Evolutionary conservation across 1,284 basidiomycete genomes (phyloP).

Genomic region (Schizophyllum amplum): DNA sequence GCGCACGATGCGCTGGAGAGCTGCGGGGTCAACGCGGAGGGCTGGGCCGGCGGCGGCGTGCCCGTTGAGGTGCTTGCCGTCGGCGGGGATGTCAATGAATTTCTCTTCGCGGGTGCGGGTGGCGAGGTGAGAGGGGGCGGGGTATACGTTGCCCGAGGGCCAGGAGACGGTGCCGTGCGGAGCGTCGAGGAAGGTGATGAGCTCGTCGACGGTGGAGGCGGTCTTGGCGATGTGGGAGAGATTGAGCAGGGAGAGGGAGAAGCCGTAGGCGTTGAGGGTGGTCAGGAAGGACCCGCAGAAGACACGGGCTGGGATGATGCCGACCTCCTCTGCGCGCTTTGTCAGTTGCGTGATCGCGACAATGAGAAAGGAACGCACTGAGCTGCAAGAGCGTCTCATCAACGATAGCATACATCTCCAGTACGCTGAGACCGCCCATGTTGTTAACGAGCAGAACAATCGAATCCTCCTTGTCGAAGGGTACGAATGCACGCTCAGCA

Average conservation of each 20-base stretch:
- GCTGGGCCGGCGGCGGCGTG: not conserved
- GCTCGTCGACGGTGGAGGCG: slow-evolving; percentile 8
- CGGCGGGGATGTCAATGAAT: slow-evolving; percentile 1
- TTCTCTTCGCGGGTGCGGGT: slow-evolving; percentile 3
- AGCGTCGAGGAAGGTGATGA: slow-evolving; percentile 2
- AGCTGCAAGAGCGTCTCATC: slow-evolving; percentile 34
- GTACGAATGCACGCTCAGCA: slow-evolving; percentile 7
- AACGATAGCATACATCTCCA: slow-evolving; percentile 44
- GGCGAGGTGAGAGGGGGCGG: not conserved
- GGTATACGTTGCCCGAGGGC: slow-evolving; percentile 2
- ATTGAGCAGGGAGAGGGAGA: slow-evolving; percentile 29
- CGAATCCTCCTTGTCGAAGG: slow-evolving; percentile 20
- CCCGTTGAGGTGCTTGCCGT: not conserved
- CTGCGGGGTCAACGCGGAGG: not conserved
- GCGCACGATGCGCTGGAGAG: slow-evolving; percentile 9
- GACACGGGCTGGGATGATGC: slow-evolving; percentile 22
- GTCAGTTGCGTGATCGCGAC: not conserved
- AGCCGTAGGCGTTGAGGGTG: slow-evolving; percentile 31
- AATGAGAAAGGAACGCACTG: slow-evolving; percentile 20
- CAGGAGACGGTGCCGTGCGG: slow-evolving; percentile 1
- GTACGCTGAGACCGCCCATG: slow-evolving; percentile 43
- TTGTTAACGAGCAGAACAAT: slow-evolving; percentile 45
- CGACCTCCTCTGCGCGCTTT: slow-evolving; percentile 13
- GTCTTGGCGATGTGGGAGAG: slow-evolving; percentile 16
- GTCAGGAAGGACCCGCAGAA: slow-evolving; percentile 31